Evolutionary conservation across 2,329 filamentous ascomycete species (phyloP), one percentile per base, ranked within the genome.

Genomic region (Fusarium vanettenii): DNA sequence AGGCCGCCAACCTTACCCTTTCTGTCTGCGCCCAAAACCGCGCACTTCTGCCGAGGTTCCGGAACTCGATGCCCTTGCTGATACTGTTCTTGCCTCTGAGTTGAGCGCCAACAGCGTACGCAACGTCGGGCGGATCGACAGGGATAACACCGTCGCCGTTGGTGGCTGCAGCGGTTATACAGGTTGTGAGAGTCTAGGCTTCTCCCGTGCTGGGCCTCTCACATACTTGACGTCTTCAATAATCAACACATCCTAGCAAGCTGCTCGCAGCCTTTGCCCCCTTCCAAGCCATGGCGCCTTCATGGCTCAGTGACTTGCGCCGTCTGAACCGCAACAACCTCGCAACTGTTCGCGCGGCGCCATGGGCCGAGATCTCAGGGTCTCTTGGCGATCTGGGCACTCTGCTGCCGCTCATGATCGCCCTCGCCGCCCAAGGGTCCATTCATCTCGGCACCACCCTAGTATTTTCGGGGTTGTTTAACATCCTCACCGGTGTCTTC

Each of bases 321-420:
- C 82, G 78, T 64, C 64, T 81, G 27, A 83, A 87, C 75, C 82
- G 80, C 61, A 84, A 89, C 79, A 91, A 90, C 82, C 78, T 88
- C 69, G 75, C 80, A 33, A 88, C 86, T 22, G 80, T 91, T 65
- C 84, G 85, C 45, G 80, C 79, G 63, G 82, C 84, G 6, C 88
- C 89, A 18, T 79, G 88, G 68, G 84, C 93, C 59, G 96, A 98
- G 85, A 90, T 98, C 63, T 97, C 96, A 1, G 96, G 96, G 61
- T 94, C 95, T 0, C 88, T 91, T 3, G 96, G 96, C 72, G 96
- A 98, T 81, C 88, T 98, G 48, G 96, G 96, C 73, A 98, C 96
- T 4, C 89, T 98, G 33, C 89, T 98, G 13, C 96, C 95, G 57
- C 90, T 98, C 65, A 94, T 97, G 87, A 94, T 97, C 79, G 94